Percentiles rank a stretch among this genome's conserved stretches.
These are phyloP conservation scores for Stephania japonica DNA, from an alignment of 164 flowering plant genomes.

Conservation along the genomic window DNA sequence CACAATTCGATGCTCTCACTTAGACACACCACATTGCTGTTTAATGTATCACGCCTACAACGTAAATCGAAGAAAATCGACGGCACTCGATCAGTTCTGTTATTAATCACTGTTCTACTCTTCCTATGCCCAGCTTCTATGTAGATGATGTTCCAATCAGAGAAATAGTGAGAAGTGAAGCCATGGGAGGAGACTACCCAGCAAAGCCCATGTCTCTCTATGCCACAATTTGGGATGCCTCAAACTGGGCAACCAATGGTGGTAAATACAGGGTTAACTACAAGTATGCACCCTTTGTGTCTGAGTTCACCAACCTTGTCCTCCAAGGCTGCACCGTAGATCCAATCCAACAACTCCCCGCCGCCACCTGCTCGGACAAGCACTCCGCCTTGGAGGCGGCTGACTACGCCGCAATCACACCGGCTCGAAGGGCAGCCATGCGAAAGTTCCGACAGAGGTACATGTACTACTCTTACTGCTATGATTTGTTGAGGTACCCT, in stretches of 20 bases:
- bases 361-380: conserved; percentile 22
- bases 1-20: too few relatives aligned
- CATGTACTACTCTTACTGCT: conserved; percentile 88
- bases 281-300: conserved; percentile 62
- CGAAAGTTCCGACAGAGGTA: conserved; percentile 46
- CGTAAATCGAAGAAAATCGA: too few relatives aligned
- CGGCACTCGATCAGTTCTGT: too few relatives aligned
- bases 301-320: conserved; percentile 58
- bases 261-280: conserved; percentile 73
- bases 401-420: conserved; percentile 41
- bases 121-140: conserved; percentile 52
- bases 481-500: conserved; percentile 65
- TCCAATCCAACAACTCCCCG: conserved; percentile 41
- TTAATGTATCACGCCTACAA: too few relatives aligned
- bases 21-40: too few relatives aligned
- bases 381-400: conserved; percentile 20
- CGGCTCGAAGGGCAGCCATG: conserved; percentile 45
- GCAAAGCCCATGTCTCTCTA: conserved; percentile 87
- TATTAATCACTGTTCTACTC: background rate
- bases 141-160: conserved; percentile 84
- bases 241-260: conserved; percentile 85
- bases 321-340: conserved; percentile 64
- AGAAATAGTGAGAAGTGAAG: conserved; percentile 50
- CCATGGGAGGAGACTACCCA: conserved; percentile 84
- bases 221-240: conserved; percentile 97